Conservation (phyloP, 768 basidiomycete genomes). For the Podaxis sp. region DNA sequence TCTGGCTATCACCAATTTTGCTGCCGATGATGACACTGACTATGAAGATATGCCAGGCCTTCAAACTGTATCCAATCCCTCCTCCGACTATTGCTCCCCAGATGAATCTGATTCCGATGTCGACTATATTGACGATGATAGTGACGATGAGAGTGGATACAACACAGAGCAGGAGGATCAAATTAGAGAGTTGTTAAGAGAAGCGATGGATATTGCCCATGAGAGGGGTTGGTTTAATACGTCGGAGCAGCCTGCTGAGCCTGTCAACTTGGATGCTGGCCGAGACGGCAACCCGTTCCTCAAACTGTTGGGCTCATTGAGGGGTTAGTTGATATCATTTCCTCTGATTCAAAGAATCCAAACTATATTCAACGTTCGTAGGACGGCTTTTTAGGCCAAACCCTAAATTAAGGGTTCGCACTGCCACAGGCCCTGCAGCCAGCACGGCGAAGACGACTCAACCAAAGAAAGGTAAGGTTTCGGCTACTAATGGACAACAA, state of each 20-base stretch:
- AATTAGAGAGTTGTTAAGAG: conserved; percentile 55
- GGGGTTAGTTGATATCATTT: conserved; percentile 44
- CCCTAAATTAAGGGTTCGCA: conserved; percentile 36
- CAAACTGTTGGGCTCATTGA: conserved; percentile 69
- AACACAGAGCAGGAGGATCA: conserved; percentile 71
- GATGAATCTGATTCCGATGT: conserved; percentile 31
- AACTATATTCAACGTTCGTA: conserved; percentile 20
- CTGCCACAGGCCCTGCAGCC: conserved; percentile 18
- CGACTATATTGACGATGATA: conserved; percentile 37
- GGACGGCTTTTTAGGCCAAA: conserved; percentile 62
- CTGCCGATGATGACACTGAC: conserved; percentile 41
- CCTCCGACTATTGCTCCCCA: conserved; percentile 44
- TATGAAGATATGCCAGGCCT: conserved; percentile 65
- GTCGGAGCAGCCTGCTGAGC: conserved; percentile 29
- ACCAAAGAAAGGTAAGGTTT: conserved; percentile 21
- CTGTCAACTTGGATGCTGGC: conserved; percentile 43
- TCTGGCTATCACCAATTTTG: conserved; percentile 45
- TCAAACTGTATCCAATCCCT: conserved; percentile 63
- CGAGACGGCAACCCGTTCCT: conserved; percentile 75
- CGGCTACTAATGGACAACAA: conserved; percentile 8
- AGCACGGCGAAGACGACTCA: conserved; percentile 18
- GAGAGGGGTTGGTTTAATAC: conserved; percentile 60
- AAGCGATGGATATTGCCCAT: conserved; percentile 71
- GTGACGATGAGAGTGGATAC: conserved; percentile 37
- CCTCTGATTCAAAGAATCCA: background rate